These are phyloP conservation scores for Pestalotiopsis sp. DNA, from an alignment of 2,329 filamentous ascomycete species.

Conservation along the genomic window DNA sequence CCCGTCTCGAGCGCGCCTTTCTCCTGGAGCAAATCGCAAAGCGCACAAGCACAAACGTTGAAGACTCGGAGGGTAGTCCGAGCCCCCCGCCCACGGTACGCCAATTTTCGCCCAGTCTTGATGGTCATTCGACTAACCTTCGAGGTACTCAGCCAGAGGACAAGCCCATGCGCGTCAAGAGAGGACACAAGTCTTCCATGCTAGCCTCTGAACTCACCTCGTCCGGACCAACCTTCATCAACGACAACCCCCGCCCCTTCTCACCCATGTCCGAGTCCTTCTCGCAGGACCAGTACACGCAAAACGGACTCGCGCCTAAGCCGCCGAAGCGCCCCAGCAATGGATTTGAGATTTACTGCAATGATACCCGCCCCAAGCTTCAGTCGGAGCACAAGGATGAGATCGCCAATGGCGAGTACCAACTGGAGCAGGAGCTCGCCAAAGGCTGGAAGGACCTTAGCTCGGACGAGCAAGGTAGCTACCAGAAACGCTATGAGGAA, in stretches of 20 bases:
- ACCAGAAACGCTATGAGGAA: slow-evolving; percentile 42
- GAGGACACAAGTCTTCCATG: slow-evolving; percentile 67
- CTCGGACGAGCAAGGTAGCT: slow-evolving; percentile 51
- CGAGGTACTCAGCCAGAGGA: slow-evolving; percentile 65
- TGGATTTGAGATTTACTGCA: slow-evolving; percentile 59
- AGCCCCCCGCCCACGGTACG: slow-evolving; percentile 77
- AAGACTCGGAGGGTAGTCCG: slow-evolving; percentile 78
- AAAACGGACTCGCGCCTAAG: slow-evolving; percentile 44
- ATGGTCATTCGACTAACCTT: slow-evolving; percentile 21
- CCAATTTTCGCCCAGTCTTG: slow-evolving; percentile 29
- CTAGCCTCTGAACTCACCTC: slow-evolving; percentile 39
- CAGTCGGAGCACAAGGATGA: slow-evolving; percentile 46
- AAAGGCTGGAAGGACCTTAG: slow-evolving; percentile 56
- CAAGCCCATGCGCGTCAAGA: slow-evolving; percentile 75
- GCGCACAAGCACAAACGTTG: slow-evolving; percentile 73
- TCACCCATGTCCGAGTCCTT: slow-evolving; percentile 56
- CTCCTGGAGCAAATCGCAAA: slow-evolving; percentile 73
- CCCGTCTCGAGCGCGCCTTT: slow-evolving; percentile 82
- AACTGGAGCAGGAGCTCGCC: slow-evolving; percentile 57
- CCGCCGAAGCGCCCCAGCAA: slow-evolving; percentile 44
- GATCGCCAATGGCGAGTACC: slow-evolving; percentile 34
- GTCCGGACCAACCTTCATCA: slow-evolving; percentile 45
- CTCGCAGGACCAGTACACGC: slow-evolving; percentile 49
- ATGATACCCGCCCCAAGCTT: slow-evolving; percentile 47
- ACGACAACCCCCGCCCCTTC: slow-evolving; percentile 45